Base-by-base conservation (phyloP, 2,329 filamentous ascomycete genomes). In the Rhynchosporium agropyri region DNA sequence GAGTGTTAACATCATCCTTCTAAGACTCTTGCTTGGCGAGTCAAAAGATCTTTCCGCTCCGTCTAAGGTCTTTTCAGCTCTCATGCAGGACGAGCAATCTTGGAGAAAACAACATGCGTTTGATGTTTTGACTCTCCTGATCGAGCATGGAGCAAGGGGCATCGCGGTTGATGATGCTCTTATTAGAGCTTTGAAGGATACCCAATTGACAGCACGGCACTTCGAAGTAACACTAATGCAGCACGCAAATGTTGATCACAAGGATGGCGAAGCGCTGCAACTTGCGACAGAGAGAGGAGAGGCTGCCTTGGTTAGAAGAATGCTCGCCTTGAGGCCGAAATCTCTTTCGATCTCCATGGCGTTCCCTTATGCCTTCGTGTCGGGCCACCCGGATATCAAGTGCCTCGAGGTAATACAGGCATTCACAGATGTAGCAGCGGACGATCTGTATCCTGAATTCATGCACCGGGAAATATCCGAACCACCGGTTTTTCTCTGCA, bases 281-380 rank as follows among this genome's bases (percentile, higher is more conserved):
- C 56, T 66, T 31, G 63, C 67, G 74, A 82, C 85, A 1, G 79
- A 79, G 1, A 79, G 78, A 49, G 83, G 80, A 6, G 79, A 84
- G 55, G 71, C 77, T 4, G 75, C 77, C 12, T 78, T 87, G 66
- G 80, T 84, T 2, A 75, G 74, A 54, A 75, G 78, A 53, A 76
- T 89, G 28, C 75, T 88, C 5, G 73, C 76, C 4, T 77, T 80
- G 59, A 78, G 79, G 8, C 83, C 85, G 0, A 79, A 78, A 4
- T 76, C 80, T 1, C 77, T 79, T 50, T 77, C 83, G 0, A 73
- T 88, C 1, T 80, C 80, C 0, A 74, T 79, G 62, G 83, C 83
- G 0, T 83, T 89, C 59, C 81, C 83, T 26, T 79, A 78, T 40
- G 79, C 89, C 1, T 83, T 89, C 55, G 12, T 43, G 13, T 60